phyloP scores from a whole-genome alignment of 805 yeast genomes.

The Diddensiella transvaalensis region DNA sequence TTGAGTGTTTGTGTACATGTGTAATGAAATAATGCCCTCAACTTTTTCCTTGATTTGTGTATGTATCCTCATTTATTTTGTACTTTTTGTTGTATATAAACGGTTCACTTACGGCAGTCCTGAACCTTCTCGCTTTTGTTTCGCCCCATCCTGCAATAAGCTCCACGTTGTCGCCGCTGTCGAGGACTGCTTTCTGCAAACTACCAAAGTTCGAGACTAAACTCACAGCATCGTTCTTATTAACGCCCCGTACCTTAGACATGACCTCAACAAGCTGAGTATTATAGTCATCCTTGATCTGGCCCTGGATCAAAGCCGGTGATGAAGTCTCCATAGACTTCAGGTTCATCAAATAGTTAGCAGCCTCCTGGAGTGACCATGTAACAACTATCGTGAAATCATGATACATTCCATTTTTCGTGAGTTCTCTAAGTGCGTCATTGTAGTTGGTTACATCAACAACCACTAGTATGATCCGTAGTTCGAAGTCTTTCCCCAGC shows the following conservation, averaged over 20 bases:
- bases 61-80: neutral
- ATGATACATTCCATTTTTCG: conserved; percentile 31
- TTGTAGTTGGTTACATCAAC: conserved; percentile 39
- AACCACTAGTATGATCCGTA: conserved; percentile 33
- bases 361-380: conserved; percentile 39
- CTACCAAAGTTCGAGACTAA: conserved; percentile 33
- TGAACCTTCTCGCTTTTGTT: conserved; percentile 24
- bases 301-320: conserved; percentile 34
- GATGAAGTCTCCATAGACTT: conserved; percentile 31
- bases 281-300: conserved; percentile 29
- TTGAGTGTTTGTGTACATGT: too few species aligned
- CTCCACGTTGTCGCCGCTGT: conserved; percentile 19
- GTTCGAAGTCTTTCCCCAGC: conserved; percentile 31
- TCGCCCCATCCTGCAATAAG: conserved; percentile 27
- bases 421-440: conserved; percentile 34
- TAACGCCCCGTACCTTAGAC: conserved; percentile 36
- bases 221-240: conserved; percentile 36
- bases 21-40: too few species aligned
- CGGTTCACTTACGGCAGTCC: conserved; percentile 24
- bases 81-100: conserved; percentile 22
- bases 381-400: conserved; percentile 35
- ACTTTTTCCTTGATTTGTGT: neutral
- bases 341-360: conserved; percentile 33
- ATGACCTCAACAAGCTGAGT: conserved; percentile 34
- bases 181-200: conserved; percentile 20